Evolutionary conservation across 1,139 yeast species (phyloP).

Genomic region (Tardiomyces digboiensis): DNA sequence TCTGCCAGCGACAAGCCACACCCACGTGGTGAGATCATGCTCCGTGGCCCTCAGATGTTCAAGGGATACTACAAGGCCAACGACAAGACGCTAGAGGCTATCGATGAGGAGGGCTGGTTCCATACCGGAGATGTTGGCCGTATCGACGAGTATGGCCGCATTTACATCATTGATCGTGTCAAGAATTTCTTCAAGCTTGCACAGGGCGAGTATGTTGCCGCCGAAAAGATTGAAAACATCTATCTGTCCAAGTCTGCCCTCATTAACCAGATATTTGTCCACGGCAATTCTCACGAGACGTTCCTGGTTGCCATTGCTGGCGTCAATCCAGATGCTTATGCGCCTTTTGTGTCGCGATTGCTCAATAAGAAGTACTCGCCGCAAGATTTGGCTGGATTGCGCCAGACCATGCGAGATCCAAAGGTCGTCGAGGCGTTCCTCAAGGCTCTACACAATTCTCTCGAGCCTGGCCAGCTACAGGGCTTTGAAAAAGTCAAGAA

Average conservation of each 20-base stretch:
- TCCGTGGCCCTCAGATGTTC: slow-evolving; percentile 64
- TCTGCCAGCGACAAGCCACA: slow-evolving; percentile 38
- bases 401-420: slow-evolving; percentile 19
- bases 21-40: slow-evolving; percentile 48
- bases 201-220: slow-evolving; percentile 77
- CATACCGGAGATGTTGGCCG: slow-evolving; percentile 67
- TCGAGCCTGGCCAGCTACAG: slow-evolving; percentile 25
- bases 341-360: slow-evolving; percentile 19
- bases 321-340: slow-evolving; percentile 37
- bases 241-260: slow-evolving; percentile 47
- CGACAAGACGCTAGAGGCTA: slow-evolving; percentile 40
- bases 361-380: slow-evolving; percentile 15
- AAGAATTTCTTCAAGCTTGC: slow-evolving; percentile 75
- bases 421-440: slow-evolving; percentile 25
- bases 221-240: slow-evolving; percentile 63
- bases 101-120: slow-evolving; percentile 67
- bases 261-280: slow-evolving; percentile 48
- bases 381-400: slow-evolving; percentile 22
- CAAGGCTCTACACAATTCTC: slow-evolving; percentile 22
- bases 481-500: slow-evolving; percentile 62
- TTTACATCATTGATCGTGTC: slow-evolving; percentile 61
- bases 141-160: slow-evolving; percentile 44
- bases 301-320: slow-evolving; percentile 56
- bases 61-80: slow-evolving; percentile 49
- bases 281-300: slow-evolving; percentile 57